Evolutionary conservation across 768 basidiomycete genomes (phyloP), one percentile per base, ranked within the genome.

Genomic region (Podaxis sp.): DNA sequence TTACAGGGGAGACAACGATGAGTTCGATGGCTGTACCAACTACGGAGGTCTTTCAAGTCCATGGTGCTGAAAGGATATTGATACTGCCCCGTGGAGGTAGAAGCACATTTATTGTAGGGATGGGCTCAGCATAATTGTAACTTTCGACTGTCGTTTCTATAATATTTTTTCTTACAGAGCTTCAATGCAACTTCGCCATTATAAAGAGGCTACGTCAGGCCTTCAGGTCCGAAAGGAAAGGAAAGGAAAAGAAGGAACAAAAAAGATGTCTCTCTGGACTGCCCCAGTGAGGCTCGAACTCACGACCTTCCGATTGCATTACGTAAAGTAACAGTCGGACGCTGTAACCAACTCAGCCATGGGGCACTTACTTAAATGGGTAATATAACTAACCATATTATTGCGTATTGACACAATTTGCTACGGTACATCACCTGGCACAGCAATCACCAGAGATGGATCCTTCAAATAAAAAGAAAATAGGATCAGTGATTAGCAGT

Each of bases 11-110:
- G 37, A 71, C 79, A 55, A 81, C 81, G 8, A 88, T 85, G 85
- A 81, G 84, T 7, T 84, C 86, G 7, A 79, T 78, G 71, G 77
- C 81, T 0, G 72, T 88, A 17, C 90, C 89, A 0, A 87, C 79
- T 62, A 83, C 82, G 12, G 95, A 97, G 72, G 88, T 91, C 0
- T 88, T 93, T 70, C 93, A 97, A 66, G 78, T 85, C 46, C 90
- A 96, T 67, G 92, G 94, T 0, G 96, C 93, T 11, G 86, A 94
- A 68, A 87, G 82, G 63, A 80, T 96, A 8, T 75, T 92, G 53
- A 86, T 99, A 5, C 80, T 95, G 22, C 96, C 96, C 0, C 82
- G 93, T 60, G 90, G 90, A 3, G 90, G 90, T 4, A 81, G 90
- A 65, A 91, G 84, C 67, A 95, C 93, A 13, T 94, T 90, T 73